Evolutionary conservation across 805 yeast species (phyloP).

Genomic region (Saccharomycopsis olivae): DNA sequence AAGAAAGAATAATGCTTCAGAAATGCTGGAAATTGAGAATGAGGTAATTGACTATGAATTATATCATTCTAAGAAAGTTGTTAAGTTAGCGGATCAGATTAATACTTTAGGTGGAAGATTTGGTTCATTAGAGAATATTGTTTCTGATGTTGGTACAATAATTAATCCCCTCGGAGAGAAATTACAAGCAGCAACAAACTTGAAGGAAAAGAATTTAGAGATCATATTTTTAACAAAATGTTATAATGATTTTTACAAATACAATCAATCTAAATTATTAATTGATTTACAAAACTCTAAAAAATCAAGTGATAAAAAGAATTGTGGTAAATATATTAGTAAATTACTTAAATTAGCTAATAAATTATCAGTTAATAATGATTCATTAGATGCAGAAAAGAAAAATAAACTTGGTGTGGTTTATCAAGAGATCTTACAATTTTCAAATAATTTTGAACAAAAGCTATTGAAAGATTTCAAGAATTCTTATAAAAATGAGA

Average conservation of each 20-base stretch:
- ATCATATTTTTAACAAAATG: slow-evolving; percentile 66
- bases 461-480: slow-evolving; percentile 61
- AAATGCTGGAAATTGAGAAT: slow-evolving; percentile 40
- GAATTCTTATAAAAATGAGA: slow-evolving; percentile 58
- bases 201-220: slow-evolving; percentile 62
- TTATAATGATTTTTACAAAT: slow-evolving; percentile 65
- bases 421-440: slow-evolving; percentile 45
- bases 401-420: slow-evolving; percentile 20
- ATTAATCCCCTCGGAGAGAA: slow-evolving; percentile 64
- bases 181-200: slow-evolving; percentile 54
- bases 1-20: slow-evolving; percentile 41
- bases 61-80: slow-evolving; percentile 56
- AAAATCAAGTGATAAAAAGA: slow-evolving; percentile 39
- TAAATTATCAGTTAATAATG: slow-evolving; percentile 7
- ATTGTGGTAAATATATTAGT: slow-evolving; percentile 42
- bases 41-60: slow-evolving; percentile 54
- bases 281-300: slow-evolving; percentile 41
- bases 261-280: slow-evolving; percentile 41
- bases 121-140: slow-evolving; percentile 38
- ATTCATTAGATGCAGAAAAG: not conserved
- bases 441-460: slow-evolving; percentile 68
- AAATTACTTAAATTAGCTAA: slow-evolving; percentile 14
- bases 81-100: slow-evolving; percentile 40
- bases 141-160: slow-evolving; percentile 44
- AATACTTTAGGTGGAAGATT: slow-evolving; percentile 37